These are phyloP conservation scores for Dryas alaskensis DNA, from an alignment of 306 rosid species.

Conservation along the genomic window DNA sequence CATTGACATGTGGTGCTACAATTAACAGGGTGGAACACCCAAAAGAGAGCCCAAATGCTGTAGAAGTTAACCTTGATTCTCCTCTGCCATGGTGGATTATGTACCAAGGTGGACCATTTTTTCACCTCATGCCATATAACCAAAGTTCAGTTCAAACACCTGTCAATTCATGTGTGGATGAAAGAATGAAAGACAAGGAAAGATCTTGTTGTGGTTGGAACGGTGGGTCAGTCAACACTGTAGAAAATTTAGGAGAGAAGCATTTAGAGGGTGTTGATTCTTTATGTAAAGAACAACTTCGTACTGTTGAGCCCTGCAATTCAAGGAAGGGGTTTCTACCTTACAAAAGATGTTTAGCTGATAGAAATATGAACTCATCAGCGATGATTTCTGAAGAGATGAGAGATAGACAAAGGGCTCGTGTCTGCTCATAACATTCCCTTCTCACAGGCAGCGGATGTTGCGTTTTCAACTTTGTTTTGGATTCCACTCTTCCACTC, in stretches of 20 bases:
- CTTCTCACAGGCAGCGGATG: not conserved
- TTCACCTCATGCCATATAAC: constrained; percentile 24
- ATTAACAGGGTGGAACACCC: constrained; percentile 22
- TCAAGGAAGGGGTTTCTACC: constrained; percentile 70
- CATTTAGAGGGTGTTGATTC: constrained; percentile 45
- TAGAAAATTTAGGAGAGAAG: constrained; percentile 36
- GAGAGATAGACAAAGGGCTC: constrained; percentile 65
- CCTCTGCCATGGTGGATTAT: constrained; percentile 46
- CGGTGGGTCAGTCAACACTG: constrained; percentile 38
- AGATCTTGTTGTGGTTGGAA: constrained; percentile 57
- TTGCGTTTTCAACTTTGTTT: not conserved
- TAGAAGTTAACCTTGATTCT: constrained; percentile 21
- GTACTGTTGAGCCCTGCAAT: constrained; percentile 29
- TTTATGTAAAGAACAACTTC: constrained; percentile 15
- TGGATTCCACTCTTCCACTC: not conserved
- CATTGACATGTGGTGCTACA: constrained; percentile 28
- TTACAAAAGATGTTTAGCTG: constrained; percentile 76
- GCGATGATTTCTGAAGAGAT: constrained; percentile 39
- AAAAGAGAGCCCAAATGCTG: constrained; percentile 25
- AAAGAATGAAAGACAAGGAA: constrained; percentile 37
- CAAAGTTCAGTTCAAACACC: constrained; percentile 29
- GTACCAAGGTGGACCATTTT: constrained; percentile 42
- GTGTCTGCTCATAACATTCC: constrained; percentile 58
- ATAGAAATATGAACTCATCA: constrained; percentile 54
- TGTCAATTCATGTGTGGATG: constrained; percentile 30